Evolutionary conservation across 805 yeast genomes (phyloP), one percentile per base, ranked within the genome.

Genomic region (Diddensiella santjacobensis): DNA sequence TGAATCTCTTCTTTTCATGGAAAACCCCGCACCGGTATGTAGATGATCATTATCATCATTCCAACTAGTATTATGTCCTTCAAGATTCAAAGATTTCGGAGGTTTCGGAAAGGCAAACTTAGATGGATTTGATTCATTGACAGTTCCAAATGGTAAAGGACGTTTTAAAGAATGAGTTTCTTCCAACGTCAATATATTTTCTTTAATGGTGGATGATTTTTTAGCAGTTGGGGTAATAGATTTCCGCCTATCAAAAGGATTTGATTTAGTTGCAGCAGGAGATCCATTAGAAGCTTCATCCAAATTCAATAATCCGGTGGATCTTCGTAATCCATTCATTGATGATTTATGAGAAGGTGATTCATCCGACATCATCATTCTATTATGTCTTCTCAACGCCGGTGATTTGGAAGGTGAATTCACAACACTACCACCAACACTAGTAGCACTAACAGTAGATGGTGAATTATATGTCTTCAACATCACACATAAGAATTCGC

Each of bases 271-370:
- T 4, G 49, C 41, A 4, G 17, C 41, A 4, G 52, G 45, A 6
- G 47, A 31, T 22, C 49, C 51, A 43, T 40, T 18, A 45, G 57
- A 59, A 19, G 71, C 72, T 46, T 63, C 64, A 50, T 68, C 72
- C 31, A 70, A 67, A 52, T 70, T 69, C 31, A 70, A 54, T 31
- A 69, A 59, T 5, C 74, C 72, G 20, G 68, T 60, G 3, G 74
- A 71, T 29, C 74, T 61, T 11, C 70, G 63, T 22, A 71, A 17
- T 8, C 38, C 38, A 15, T 35, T 35, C 38, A 35, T 13, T 8
- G 20, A 13, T 17, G 15, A n/a, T 17, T 17, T 13, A 13, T 35
- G 38, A 8, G 38, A 35, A 35, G 38, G 38, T 17, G 38, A 35
- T 17, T 35, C 38, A 8, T 35, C 38, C 20, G 38, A 8, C 38